Evolutionary conservation across 2,329 filamentous ascomycete species (phyloP), one percentile per base, ranked within the genome.

Genomic region (Hypoxylon sp.): DNA sequence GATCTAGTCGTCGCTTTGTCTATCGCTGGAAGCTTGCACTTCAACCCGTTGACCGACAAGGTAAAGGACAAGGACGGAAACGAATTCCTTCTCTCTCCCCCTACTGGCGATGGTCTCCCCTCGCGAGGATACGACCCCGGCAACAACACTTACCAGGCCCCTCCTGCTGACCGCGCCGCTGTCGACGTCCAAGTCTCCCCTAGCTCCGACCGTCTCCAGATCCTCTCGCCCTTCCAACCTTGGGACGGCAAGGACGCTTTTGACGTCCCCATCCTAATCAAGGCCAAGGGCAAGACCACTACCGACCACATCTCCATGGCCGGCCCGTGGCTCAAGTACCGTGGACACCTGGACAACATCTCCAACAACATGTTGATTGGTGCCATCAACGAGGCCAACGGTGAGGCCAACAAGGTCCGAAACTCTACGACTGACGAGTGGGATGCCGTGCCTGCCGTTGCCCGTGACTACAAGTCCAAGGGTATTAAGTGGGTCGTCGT

Each of bases 301-400:
- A 96, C 92, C 60, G 92, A 96, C 71, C 91, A 96, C 79, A 96
- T 96, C 77, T 96, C 91, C 57, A 95, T 96, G 90, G 92, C 91
- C 63, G 91, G 92, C 63, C 91, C 92, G 57, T 96, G 92, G 92
- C 81, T 97, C 74, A 97, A 97, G 83, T 97, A 97, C 85, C 91
- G 93, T 83, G 93, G 93, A 59, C 93, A 97, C 73, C 83, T 97
- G 69, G 93, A 97, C 85, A 97, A 97, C 84, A 97, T 97, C 79
- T 97, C 92, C 72, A 97, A 97, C 87, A 97, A 97, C 84, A 96
- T 97, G 91, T 78, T 97, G 74, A 97, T 97, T 67, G 93, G 93
- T 79, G 94, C 94, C 69, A 90, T 91, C 78, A 99, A 97, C 79
- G 87, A 88, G 68, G 92, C 89, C 70, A 99, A 97, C 77, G 91